Evolutionary conservation across 768 basidiomycete species (phyloP).

Genomic region (Pholiota microspora): DNA sequence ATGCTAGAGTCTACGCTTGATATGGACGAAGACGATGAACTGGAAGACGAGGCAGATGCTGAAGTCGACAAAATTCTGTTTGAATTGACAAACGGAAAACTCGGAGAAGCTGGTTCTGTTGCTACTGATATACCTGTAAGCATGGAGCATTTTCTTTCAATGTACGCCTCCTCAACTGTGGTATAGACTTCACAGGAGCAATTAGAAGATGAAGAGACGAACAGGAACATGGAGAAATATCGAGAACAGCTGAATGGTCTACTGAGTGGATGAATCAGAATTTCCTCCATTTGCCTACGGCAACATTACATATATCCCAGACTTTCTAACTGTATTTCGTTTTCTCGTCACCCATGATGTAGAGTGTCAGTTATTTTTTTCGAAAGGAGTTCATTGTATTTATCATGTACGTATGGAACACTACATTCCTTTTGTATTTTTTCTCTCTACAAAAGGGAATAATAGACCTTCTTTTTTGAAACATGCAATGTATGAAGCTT

Average conservation of each 20-base stretch:
- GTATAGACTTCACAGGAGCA: constrained; percentile 57
- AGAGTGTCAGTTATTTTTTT: too few relatives aligned
- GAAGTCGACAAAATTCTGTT: constrained; percentile 97
- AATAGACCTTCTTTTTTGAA: too few relatives aligned
- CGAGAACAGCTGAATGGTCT: constrained; percentile 87
- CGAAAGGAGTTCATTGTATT: neutral
- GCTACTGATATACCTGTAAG: constrained; percentile 75
- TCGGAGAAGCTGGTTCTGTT: constrained; percentile 81
- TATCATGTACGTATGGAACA: neutral
- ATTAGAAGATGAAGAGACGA: constrained; percentile 77
- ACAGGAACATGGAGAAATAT: constrained; percentile 88
- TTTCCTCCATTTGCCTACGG: too few relatives aligned
- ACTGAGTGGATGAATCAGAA: constrained; percentile 53
- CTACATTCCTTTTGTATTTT: too few relatives aligned
- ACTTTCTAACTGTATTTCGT: too few relatives aligned
- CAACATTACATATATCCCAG: too few relatives aligned
- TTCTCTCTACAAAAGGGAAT: too few relatives aligned
- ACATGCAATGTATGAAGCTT: too few relatives aligned
- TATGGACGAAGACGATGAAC: constrained; percentile 90
- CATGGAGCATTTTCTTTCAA: constrained; percentile 10
- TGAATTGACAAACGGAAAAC: constrained; percentile 92
- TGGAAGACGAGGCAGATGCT: constrained; percentile 95
- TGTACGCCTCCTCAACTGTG: constrained; percentile 4
- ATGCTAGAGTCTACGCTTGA: constrained; percentile 95
- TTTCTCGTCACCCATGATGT: too few relatives aligned